phyloP scores from a whole-genome alignment of 1,139 yeast species.

The Yamadazyma blattariae region DNA sequence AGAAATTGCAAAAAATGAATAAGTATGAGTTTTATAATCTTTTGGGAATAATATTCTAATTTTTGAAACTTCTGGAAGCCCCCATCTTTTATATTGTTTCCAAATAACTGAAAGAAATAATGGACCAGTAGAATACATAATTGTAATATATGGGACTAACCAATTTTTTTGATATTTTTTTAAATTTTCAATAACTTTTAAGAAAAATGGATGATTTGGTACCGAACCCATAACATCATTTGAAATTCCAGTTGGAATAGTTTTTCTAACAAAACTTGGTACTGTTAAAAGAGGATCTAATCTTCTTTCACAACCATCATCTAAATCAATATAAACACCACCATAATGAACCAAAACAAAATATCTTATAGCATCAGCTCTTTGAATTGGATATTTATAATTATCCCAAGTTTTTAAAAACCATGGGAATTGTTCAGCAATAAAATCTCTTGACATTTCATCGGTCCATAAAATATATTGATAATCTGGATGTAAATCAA shows the following conservation, averaged over 20 bases:
- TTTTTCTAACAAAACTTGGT: slow-evolving; percentile 85
- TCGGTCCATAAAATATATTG: slow-evolving; percentile 92
- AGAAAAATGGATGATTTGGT: slow-evolving; percentile 83
- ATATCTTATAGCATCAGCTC: slow-evolving; percentile 93
- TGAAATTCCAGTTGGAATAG: slow-evolving; percentile 87
- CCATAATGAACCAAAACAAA: slow-evolving; percentile 82
- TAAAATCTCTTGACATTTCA: slow-evolving; percentile 74
- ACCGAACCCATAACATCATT: slow-evolving; percentile 92
- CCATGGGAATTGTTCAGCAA: slow-evolving; percentile 80
- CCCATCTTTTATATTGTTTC: slow-evolving; percentile 85
- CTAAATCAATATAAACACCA: slow-evolving; percentile 87
- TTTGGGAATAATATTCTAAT: slow-evolving; percentile 70
- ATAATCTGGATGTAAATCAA: slow-evolving; percentile 80
- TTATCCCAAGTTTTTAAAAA: slow-evolving; percentile 74
- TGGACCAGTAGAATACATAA: slow-evolving; percentile 95
- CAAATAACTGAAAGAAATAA: slow-evolving; percentile 80
- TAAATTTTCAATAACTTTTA: slow-evolving; percentile 64
- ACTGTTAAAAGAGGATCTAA: slow-evolving; percentile 78
- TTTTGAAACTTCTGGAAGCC: slow-evolving; percentile 57
- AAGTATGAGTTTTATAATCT: slow-evolving; percentile 57
- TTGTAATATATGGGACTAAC: slow-evolving; percentile 83
- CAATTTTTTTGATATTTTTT: slow-evolving; percentile 66
- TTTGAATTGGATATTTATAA: slow-evolving; percentile 76
- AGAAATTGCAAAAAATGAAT: slow-evolving; percentile 68
- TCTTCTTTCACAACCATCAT: slow-evolving; percentile 77